Percentiles rank a stretch among this genome's conserved stretches.
Evolutionary conservation across 192 early-diverging fungal species (phyloP).

Genomic region (Mortierella alpina): DNA sequence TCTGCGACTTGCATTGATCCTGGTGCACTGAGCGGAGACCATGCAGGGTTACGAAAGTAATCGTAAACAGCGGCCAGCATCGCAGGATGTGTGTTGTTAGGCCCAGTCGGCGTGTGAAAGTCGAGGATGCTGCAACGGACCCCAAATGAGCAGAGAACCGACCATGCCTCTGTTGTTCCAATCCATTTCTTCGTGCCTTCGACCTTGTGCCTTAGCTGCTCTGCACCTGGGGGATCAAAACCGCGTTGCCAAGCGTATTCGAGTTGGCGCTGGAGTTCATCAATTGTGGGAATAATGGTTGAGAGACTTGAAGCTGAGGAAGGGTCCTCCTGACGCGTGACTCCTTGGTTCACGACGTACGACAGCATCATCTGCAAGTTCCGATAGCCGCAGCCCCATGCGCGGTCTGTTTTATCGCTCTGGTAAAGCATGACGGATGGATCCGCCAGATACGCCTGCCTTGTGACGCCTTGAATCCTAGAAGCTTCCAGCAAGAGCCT

Average conservation of each 20-base stretch:
- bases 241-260: conserved; percentile 53
- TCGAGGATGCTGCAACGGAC: conserved; percentile 69
- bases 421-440: conserved; percentile 19
- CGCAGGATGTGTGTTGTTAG: conserved; percentile 62
- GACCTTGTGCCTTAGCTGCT: conserved; percentile 64
- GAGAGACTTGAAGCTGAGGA: background rate
- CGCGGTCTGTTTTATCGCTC: conserved; percentile 57
- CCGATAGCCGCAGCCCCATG: conserved; percentile 81
- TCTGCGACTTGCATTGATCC: background rate
- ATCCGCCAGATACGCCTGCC: conserved; percentile 38
- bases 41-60: conserved; percentile 61
- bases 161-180: conserved; percentile 76
- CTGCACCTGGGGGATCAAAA: conserved; percentile 67
- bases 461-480: conserved; percentile 19
- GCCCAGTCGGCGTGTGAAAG: conserved; percentile 69
- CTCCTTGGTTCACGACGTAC: conserved; percentile 47
- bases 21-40: conserved; percentile 34
- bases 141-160: conserved; percentile 68
- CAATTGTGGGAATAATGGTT: conserved; percentile 14
- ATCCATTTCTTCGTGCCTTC: conserved; percentile 75
- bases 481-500: conserved; percentile 22
- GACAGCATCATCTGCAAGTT: conserved; percentile 77
- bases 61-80: conserved; percentile 66
- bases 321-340: background rate
- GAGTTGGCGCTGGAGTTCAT: conserved; percentile 28